Evolutionary conservation across 805 yeast species (phyloP).

Genomic region (Suhomyces sp.): DNA sequence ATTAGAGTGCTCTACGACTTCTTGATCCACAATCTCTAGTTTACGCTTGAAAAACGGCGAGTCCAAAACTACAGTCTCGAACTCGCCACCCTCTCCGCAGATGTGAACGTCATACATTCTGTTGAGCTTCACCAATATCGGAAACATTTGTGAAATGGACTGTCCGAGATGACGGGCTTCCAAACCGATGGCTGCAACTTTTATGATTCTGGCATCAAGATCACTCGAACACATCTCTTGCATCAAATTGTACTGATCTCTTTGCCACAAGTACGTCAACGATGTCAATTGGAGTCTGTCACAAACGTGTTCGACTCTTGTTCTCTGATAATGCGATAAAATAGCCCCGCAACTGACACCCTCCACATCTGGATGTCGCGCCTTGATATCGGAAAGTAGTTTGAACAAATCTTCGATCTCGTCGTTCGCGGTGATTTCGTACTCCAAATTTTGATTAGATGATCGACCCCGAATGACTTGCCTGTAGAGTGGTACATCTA

Average conservation of each 20-base stretch:
- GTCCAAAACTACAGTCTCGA: slow-evolving; percentile 88
- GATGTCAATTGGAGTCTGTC: slow-evolving; percentile 63
- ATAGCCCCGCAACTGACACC: slow-evolving; percentile 97
- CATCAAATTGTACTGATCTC: slow-evolving; percentile 77
- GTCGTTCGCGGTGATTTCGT: slow-evolving; percentile 62
- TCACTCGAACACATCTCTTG: slow-evolving; percentile 69
- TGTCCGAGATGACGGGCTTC: slow-evolving; percentile 64
- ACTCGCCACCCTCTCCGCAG: slow-evolving; percentile 99
- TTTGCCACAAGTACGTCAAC: slow-evolving; percentile 85
- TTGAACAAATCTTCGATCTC: slow-evolving; percentile 82
- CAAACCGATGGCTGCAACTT: slow-evolving; percentile 92
- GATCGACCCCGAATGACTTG: slow-evolving; percentile 62
- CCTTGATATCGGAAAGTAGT: slow-evolving; percentile 49
- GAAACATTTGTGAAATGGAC: slow-evolving; percentile 58
- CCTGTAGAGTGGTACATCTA: slow-evolving; percentile 78
- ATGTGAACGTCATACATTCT: slow-evolving; percentile 76
- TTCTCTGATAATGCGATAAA: slow-evolving; percentile 89
- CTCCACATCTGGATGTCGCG: slow-evolving; percentile 64
- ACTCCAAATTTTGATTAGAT: slow-evolving; percentile 64
- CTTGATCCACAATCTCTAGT: slow-evolving; percentile 40
- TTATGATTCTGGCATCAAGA: slow-evolving; percentile 79
- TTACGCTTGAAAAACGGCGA: slow-evolving; percentile 74
- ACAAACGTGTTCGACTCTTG: slow-evolving; percentile 91
- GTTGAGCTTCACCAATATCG: slow-evolving; percentile 57
- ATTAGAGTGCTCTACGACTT: slow-evolving; percentile 46